Percentiles rank a stretch among this genome's conserved stretches.
Evolutionary conservation across 352 stramenopile species (phyloP).

Genomic region (Phytopythium helicoides): DNA sequence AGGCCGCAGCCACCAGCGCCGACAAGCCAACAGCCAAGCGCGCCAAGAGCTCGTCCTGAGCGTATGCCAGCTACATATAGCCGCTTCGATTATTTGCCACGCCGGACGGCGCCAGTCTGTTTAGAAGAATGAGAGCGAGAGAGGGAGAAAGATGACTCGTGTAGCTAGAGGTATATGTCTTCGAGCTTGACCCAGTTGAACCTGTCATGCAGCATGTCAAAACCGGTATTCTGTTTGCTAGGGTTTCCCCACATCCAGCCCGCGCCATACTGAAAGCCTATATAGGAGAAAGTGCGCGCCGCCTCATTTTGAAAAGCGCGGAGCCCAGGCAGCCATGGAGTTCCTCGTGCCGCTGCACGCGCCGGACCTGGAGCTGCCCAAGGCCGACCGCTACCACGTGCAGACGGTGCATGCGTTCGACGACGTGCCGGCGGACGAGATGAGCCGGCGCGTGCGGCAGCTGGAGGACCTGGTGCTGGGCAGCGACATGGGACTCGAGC

Average conservation of each 20-base stretch:
- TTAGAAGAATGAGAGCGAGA: background rate
- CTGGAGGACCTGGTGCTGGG: constrained; percentile 57
- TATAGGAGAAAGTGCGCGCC: background rate
- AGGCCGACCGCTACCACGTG: constrained; percentile 66
- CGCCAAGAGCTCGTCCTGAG: constrained; percentile 1
- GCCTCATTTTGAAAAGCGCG: background rate
- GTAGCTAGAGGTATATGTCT: background rate
- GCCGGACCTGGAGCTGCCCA: constrained; percentile 72
- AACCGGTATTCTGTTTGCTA: background rate
- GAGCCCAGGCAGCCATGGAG: constrained; percentile 28
- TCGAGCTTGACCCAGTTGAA: background rate
- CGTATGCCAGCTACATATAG: background rate
- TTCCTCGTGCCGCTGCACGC: constrained; percentile 79
- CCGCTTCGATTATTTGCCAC: constrained; percentile 5
- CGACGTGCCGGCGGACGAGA: constrained; percentile 41
- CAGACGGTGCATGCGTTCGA: constrained; percentile 57
- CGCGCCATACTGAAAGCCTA: background rate
- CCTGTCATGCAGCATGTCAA: background rate
- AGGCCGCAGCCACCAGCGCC: no score
- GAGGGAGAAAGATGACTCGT: background rate
- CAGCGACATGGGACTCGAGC: constrained; percentile 45
- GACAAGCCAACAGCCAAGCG: background rate
- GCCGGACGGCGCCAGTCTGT: no score
- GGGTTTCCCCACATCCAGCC: background rate
- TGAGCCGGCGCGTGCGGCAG: constrained; percentile 36